phyloP scores from a whole-genome alignment of 2,329 filamentous ascomycete species.

The Purpureocillium lavendulum region DNA sequence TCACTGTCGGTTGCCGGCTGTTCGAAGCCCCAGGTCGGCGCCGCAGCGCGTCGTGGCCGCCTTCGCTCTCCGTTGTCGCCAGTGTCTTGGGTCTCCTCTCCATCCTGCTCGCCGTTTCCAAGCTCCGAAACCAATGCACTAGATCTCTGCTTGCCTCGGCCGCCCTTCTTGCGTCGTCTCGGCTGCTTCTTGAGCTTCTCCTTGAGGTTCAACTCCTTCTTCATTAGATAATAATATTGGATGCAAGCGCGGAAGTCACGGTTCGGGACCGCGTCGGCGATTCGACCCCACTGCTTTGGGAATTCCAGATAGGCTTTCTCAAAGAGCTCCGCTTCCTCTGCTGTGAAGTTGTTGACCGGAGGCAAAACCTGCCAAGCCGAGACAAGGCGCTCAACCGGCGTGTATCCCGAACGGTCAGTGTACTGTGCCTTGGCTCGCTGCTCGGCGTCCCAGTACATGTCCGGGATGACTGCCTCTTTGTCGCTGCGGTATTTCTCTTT shows the following conservation, averaged over 20 bases:
- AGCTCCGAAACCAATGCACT: conserved; percentile 60
- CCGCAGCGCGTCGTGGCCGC: conserved; percentile 55
- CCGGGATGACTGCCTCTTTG: conserved; percentile 67
- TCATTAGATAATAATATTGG: conserved; percentile 79
- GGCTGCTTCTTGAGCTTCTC: conserved; percentile 63
- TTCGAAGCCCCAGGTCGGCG: conserved; percentile 65
- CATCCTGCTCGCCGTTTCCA: conserved; percentile 49
- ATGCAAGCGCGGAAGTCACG: conserved; percentile 74
- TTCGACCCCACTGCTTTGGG: conserved; percentile 75
- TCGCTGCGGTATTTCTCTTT: conserved; percentile 66
- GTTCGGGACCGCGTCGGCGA: conserved; percentile 58
- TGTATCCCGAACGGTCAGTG: conserved; percentile 56
- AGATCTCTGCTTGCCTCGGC: conserved; percentile 49
- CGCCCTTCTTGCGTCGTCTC: conserved; percentile 47
- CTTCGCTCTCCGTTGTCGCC: conserved; percentile 53
- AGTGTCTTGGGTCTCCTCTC: conserved; percentile 45
- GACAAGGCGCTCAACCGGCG: conserved; percentile 58
- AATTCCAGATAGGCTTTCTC: conserved; percentile 67
- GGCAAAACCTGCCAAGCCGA: conserved; percentile 64
- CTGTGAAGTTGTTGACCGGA: conserved; percentile 65
- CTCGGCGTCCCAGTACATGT: conserved; percentile 56
- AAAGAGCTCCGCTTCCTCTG: conserved; percentile 61
- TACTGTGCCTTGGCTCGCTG: conserved; percentile 52
- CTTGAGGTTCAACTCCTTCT: conserved; percentile 66
- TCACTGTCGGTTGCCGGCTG: conserved; percentile 52